Evolutionary conservation across 2,329 filamentous ascomycete genomes (phyloP).

Genomic region (Trichoderma sp.): DNA sequence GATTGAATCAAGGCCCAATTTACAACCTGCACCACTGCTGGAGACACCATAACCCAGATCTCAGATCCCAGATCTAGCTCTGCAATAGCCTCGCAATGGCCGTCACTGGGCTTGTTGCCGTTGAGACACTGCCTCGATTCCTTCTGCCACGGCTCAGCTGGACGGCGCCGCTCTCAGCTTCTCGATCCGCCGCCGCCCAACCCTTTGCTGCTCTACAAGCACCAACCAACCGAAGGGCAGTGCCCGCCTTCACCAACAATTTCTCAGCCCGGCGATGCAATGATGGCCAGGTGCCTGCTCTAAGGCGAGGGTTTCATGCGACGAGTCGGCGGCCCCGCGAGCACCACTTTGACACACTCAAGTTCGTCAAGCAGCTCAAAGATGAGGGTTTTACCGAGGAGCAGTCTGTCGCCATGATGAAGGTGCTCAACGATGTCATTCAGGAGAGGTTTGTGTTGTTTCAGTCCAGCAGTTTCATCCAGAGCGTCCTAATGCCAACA

Average conservation of each 20-base stretch:
- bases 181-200: constrained; percentile 23
- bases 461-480: neutral
- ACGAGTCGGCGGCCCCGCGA: constrained; percentile 61
- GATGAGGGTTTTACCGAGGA: constrained; percentile 93
- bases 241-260: constrained; percentile 24
- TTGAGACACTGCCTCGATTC: constrained; percentile 49
- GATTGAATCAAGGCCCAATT: constrained; percentile 2
- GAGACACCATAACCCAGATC: neutral
- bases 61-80: neutral
- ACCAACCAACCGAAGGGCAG: constrained; percentile 20
- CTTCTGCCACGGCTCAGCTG: constrained; percentile 56
- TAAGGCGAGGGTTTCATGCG: constrained; percentile 61
- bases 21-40: constrained; percentile 12
- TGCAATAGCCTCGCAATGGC: constrained; percentile 27
- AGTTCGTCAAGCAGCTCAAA: constrained; percentile 88
- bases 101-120: constrained; percentile 28
- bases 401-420: constrained; percentile 98
- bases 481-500: neutral
- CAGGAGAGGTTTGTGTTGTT: constrained; percentile 71
- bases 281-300: constrained; percentile 20
- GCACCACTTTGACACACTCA: constrained; percentile 97
- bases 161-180: constrained; percentile 33
- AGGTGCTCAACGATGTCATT: constrained; percentile 91
- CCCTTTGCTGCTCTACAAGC: constrained; percentile 22
- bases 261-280: constrained; percentile 18